Base-by-base conservation (phyloP, 257 asterid species). In the Forsythia suspensa region DNA sequence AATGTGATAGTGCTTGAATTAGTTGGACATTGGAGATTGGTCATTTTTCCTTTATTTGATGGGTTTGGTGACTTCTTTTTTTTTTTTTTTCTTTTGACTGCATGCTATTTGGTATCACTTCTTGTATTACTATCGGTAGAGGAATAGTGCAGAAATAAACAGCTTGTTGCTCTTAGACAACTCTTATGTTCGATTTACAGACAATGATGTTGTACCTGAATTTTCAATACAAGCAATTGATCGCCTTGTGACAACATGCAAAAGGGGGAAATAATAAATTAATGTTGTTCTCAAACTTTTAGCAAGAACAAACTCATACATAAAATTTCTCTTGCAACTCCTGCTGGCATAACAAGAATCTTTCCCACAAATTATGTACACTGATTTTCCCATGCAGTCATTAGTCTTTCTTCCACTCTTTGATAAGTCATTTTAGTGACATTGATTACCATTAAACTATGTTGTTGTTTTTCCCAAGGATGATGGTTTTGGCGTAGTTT, bases 321-420 rank as follows among this genome's bases (percentile, higher is more conserved):
- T 11, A 10, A 18, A 44, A 44, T 44, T 44, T 78, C 65, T 68
- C 75, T 71, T 44, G 82, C 29, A 21, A 61, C 8, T 74, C 68
- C 51, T 20, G 24, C 52, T 57, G 77, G 74, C 68, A 44, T 16
- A 4, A 44, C 43, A 42, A 41, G 44, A 16, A 52, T 42, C 72
- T 34, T 44, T 24, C 21, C 36, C 2, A 12, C 70, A 41, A 70
- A n/a, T 5, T 12, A 38, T 12, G 16, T 12, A 42, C 48, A 42
- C 48, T 42, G 12, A 42, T 42, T 42, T 42, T 42, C 48, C 12
- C 48, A 42, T 42, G 12, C 37, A 59, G 37, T 7, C 67, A 2
- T 6, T 59, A 6, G 3, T 8, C 12, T 59, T 59, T 0, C 59
- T 59, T 63, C 13, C 2, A 1, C 4, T 8, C 15, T 61, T 21